These are phyloP conservation scores for Leishmania guyanensis DNA, from an alignment of 208 protist species.

Conservation along the genomic window DNA sequence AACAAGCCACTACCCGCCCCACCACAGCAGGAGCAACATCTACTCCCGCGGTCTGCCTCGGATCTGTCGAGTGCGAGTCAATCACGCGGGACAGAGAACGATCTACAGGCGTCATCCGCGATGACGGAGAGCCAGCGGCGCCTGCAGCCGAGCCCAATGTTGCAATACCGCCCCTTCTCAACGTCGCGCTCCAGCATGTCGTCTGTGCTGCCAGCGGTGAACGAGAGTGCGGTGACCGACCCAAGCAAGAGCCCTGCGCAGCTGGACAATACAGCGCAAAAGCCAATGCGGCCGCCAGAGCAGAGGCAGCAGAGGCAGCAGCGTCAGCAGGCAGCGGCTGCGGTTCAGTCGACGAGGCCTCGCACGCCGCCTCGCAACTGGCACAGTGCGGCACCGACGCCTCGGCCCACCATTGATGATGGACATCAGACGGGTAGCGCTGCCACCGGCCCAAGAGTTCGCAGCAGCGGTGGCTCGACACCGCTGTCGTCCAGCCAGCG, in stretches of 20 bases:
- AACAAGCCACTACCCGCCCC: not conserved
- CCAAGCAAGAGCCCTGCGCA: not conserved
- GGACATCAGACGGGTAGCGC: not conserved
- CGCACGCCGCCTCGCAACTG: not conserved
- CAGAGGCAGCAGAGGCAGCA: not conserved
- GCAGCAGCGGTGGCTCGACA: not conserved
- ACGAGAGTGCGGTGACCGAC: not conserved
- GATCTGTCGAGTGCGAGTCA: not conserved
- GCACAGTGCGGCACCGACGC: slow-evolving; percentile 8
- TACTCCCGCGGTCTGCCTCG: not conserved
- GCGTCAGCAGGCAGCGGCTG: too few species aligned
- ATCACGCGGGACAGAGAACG: not conserved
- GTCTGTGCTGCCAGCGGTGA: not conserved
- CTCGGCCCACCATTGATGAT: slow-evolving; percentile 15
- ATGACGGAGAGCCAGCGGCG: not conserved
- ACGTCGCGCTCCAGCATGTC: not conserved
- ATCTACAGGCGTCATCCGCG: not conserved
- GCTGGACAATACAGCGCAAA: not conserved
- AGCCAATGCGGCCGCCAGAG: not conserved
- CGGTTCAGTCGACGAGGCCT: not conserved
- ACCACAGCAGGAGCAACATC: not conserved
- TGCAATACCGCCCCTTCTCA: not conserved
- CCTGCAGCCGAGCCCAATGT: not conserved
- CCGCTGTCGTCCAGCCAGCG: slow-evolving; percentile 16
- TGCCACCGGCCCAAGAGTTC: not conserved